Conservation (phyloP, 2,329 filamentous ascomycete genomes). For the Fusarium sp. region DNA sequence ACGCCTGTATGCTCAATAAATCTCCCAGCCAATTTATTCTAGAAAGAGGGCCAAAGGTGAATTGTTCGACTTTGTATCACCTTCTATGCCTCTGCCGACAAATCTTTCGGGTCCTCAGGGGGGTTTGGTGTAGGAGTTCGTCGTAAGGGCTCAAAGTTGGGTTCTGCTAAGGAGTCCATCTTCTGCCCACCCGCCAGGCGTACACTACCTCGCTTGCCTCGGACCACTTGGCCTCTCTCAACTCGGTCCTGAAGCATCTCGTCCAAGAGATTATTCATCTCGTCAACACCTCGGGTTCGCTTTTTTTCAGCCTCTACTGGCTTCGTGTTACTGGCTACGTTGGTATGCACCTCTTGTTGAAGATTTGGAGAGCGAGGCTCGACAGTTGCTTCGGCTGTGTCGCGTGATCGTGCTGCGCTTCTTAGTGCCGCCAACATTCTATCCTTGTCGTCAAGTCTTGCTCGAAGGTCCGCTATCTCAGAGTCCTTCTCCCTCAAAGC, state of each 20-base stretch:
- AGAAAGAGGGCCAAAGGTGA: slow-evolving; percentile 1
- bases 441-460: slow-evolving; percentile 93
- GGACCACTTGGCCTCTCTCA: slow-evolving; percentile 78
- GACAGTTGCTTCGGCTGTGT: slow-evolving; percentile 74
- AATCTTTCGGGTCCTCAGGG: slow-evolving; percentile 42
- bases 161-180: slow-evolving; percentile 52
- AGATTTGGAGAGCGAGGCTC: slow-evolving; percentile 51
- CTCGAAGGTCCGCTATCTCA: slow-evolving; percentile 91
- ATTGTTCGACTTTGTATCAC: neutral
- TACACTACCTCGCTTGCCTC: slow-evolving; percentile 75
- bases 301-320: slow-evolving; percentile 56
- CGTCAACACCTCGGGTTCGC: slow-evolving; percentile 80
- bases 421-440: slow-evolving; percentile 90
- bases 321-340: slow-evolving; percentile 25
- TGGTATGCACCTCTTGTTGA: slow-evolving; percentile 24
- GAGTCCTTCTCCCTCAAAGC: slow-evolving; percentile 88
- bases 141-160: slow-evolving; percentile 56
- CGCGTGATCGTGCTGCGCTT: slow-evolving; percentile 85
- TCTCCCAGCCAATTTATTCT: slow-evolving; percentile 24
- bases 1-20: slow-evolving; percentile 36
- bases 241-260: slow-evolving; percentile 96
- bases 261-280: slow-evolving; percentile 93
- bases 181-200: slow-evolving; percentile 65
- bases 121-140: slow-evolving; percentile 52
- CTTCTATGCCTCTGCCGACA: slow-evolving; percentile 32